phyloP scores from a whole-genome alignment of 805 yeast genomes.

The Starmera caribaea region DNA sequence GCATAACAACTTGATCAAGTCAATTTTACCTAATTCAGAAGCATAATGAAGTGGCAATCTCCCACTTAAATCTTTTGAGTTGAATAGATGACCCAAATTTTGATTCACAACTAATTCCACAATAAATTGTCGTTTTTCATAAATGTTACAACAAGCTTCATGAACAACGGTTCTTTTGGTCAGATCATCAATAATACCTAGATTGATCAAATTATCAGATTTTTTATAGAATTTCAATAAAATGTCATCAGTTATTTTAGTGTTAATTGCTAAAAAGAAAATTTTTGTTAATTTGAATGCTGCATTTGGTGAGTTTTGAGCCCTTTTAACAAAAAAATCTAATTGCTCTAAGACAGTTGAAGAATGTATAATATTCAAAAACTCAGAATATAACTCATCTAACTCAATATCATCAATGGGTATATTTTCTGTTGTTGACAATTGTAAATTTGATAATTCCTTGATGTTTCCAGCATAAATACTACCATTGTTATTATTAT shows the following conservation, averaged over 20 bases:
- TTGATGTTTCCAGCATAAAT: slow-evolving; percentile 5
- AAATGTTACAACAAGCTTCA: slow-evolving; percentile 34
- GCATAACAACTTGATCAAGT: slow-evolving; percentile 30
- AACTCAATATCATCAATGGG: slow-evolving; percentile 33
- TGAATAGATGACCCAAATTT: slow-evolving; percentile 18
- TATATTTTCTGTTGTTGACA: slow-evolving; percentile 2
- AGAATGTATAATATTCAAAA: slow-evolving; percentile 40
- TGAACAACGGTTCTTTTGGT: slow-evolving; percentile 71
- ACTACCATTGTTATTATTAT: slow-evolving; percentile 1
- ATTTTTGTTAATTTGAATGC: slow-evolving; percentile 51
- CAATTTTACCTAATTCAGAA: slow-evolving; percentile 45
- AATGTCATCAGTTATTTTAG: slow-evolving; percentile 50
- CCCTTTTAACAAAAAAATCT: slow-evolving; percentile 33
- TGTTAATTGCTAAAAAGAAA: slow-evolving; percentile 56
- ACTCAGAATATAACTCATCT: slow-evolving; percentile 67
- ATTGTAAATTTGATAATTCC: slow-evolving; percentile 15
- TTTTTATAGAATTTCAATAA: slow-evolving; percentile 35
- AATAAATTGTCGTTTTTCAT: slow-evolving; percentile 14
- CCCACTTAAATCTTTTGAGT: slow-evolving; percentile 55
- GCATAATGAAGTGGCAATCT: slow-evolving; percentile 86
- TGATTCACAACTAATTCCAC: slow-evolving; percentile 14
- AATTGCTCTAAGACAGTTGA: slow-evolving; percentile 28
- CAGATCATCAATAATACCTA: slow-evolving; percentile 59
- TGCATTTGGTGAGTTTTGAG: slow-evolving; percentile 29
- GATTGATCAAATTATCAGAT: slow-evolving; percentile 37